Base-by-base conservation (phyloP, 805 yeast species). In the Hanseniaspora vineae region DNA sequence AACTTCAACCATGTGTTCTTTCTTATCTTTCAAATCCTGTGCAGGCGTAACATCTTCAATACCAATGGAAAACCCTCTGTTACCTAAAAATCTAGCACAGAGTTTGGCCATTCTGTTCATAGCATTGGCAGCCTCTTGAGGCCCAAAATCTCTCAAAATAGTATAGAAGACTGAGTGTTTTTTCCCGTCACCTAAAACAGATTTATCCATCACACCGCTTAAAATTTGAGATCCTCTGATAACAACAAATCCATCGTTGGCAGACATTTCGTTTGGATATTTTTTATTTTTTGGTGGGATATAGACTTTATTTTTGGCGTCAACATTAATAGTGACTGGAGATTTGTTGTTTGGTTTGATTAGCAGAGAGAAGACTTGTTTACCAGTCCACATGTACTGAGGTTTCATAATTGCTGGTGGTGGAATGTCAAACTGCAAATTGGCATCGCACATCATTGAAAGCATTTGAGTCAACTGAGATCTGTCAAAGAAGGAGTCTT, bases 21-120 rank as follows among this genome's bases (percentile, higher is more conserved):
- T 92, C 63, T 76, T 82, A 31, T 68, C 66, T 55, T 77, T 84
- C 64, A 92, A 76, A 45, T 82, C 81, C 9, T 63, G 67, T 32
- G 94, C 95, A 1, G 99, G 98, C 2, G 96, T 92, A 40, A 92
- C 99, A 67, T 92, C 99, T 56, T 81, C 83, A 57, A 92, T 89
- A 67, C 99, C 99, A 61, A 92, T 94, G 1, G 96, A 87, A 58
- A 92, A 92, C 0, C 99, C 99, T 49, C 97, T 73, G 59, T 89
- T 86, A 51, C 97, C 99, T 59, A 92, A 71, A 64, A 68, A 92
- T 58, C 99, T 73, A 1, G 99, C 97, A 73, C 97, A 89, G 57
- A 94, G 68, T 67, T 94, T 94, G n/a, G 99, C 96, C 97, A 92
- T 89, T 62, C 98, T 74, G 66, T 94, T 90, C 98, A 92, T 92